Evolutionary conservation across 1,284 basidiomycete species (phyloP).

Genomic region (Pholiota adiposa): DNA sequence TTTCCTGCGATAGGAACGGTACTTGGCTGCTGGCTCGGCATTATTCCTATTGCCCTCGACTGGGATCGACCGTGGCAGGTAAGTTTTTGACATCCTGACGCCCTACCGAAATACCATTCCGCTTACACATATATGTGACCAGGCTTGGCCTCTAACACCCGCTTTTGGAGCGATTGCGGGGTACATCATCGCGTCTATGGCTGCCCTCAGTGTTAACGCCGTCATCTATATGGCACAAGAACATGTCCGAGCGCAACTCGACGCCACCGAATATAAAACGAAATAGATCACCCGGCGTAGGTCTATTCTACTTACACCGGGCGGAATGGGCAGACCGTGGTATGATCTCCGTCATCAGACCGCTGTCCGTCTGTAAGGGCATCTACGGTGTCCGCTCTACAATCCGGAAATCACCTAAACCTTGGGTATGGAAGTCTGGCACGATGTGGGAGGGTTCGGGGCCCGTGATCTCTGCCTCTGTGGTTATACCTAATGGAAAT

Average conservation of each 20-base stretch:
- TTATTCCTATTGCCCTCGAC: constrained; percentile 85
- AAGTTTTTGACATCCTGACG: constrained; percentile 25
- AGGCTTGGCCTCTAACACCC: constrained; percentile 85
- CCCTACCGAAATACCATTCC: constrained; percentile 1
- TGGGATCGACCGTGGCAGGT: constrained; percentile 98
- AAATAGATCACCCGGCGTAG: constrained; percentile 14
- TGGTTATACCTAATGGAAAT: constrained; percentile 65
- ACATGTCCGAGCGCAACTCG: constrained; percentile 19
- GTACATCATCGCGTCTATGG: constrained; percentile 65
- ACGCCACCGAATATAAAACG: constrained; percentile 19
- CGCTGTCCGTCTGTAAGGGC: constrained; percentile 5
- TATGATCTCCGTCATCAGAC: constrained; percentile 15
- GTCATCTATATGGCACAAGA: constrained; percentile 47
- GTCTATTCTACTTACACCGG: constrained; percentile 14
- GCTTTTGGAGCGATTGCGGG: constrained; percentile 72
- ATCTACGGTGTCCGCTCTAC: constrained; percentile 23
- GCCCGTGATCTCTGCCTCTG: constrained; percentile 73
- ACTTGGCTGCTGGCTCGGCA: constrained; percentile 80
- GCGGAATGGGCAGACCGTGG: constrained; percentile 6
- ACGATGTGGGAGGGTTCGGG: constrained; percentile 69
- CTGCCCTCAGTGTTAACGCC: constrained; percentile 54
- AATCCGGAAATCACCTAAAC: constrained; percentile 75
- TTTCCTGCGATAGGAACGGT: constrained; percentile 79
- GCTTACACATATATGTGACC: constrained; percentile 2
- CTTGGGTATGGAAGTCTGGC: constrained; percentile 82